These are phyloP conservation scores for Purpureocillium lavendulum DNA, from an alignment of 2,329 filamentous ascomycete genomes.

Conservation along the genomic window DNA sequence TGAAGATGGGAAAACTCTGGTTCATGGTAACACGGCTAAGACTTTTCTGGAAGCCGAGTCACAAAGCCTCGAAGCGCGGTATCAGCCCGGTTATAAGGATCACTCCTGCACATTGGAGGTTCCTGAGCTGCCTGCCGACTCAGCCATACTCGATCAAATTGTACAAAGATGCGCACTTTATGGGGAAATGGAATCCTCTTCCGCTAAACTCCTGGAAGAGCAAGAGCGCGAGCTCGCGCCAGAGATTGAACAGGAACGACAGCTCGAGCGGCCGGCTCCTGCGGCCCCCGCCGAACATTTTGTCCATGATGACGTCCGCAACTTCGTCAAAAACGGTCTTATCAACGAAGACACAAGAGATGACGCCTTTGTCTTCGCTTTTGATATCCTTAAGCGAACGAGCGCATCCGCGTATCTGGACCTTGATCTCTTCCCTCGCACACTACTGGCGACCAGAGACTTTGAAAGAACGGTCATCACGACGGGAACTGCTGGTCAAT, in stretches of 20 bases:
- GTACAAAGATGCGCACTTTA: too few relatives aligned
- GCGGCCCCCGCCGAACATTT: slow-evolving; percentile 27
- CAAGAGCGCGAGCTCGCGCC: slow-evolving; percentile 61
- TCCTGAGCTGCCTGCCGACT: too few relatives aligned
- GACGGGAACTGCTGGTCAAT: background rate
- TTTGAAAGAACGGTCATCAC: slow-evolving; percentile 1
- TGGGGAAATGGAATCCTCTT: too few relatives aligned
- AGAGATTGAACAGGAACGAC: slow-evolving; percentile 52
- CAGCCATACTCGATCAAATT: too few relatives aligned
- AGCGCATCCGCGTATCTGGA: slow-evolving; percentile 9
- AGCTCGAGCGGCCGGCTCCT: slow-evolving; percentile 38
- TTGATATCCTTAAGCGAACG: slow-evolving; percentile 7
- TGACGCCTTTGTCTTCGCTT: slow-evolving; percentile 8
- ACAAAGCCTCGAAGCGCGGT: background rate
- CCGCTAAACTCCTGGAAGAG: slow-evolving; percentile 44
- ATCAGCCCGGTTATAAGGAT: background rate
- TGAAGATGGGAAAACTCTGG: background rate
- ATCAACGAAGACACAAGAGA: background rate
- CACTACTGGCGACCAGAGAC: slow-evolving; percentile 1
- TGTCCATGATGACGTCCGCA: slow-evolving; percentile 32
- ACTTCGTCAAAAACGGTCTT: slow-evolving; percentile 3
- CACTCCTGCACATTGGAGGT: too few relatives aligned
- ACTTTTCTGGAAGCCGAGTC: background rate
- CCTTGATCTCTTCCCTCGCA: background rate
- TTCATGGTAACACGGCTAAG: background rate